Percentiles rank a stretch among this genome's conserved stretches.
These are phyloP conservation scores for Nakazawaea pomicola DNA, from an alignment of 805 yeast species.

Conservation along the genomic window DNA sequence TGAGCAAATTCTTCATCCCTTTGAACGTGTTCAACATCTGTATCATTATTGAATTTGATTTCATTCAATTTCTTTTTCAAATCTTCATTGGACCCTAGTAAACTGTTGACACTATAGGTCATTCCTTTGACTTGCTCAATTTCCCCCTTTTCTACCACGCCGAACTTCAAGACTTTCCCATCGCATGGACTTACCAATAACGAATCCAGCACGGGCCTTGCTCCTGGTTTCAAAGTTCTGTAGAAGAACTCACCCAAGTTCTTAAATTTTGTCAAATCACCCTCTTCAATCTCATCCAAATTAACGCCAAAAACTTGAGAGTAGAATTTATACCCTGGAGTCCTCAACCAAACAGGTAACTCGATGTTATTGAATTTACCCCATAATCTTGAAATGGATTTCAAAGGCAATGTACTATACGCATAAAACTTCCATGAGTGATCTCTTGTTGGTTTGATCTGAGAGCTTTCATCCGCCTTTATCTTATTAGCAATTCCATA, in stretches of 20 bases:
- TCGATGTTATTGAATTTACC: constrained; percentile 81
- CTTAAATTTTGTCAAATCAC: constrained; percentile 65
- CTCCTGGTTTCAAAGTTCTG: constrained; percentile 71
- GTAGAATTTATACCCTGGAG: constrained; percentile 75
- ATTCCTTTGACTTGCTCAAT: constrained; percentile 97
- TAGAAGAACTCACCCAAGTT: constrained; percentile 91
- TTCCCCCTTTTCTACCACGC: constrained; percentile 73
- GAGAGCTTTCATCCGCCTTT: constrained; percentile 25
- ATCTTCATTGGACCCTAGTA: constrained; percentile 57
- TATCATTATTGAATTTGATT: constrained; percentile 38
- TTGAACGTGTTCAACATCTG: constrained; percentile 34
- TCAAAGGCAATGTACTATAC: constrained; percentile 85
- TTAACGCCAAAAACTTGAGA: constrained; percentile 82
- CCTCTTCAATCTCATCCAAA: constrained; percentile 82
- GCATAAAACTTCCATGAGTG: constrained; percentile 88
- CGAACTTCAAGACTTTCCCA: constrained; percentile 84
- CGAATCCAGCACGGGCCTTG: constrained; percentile 67
- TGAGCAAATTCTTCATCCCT: constrained; percentile 74
- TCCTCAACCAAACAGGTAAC: constrained; percentile 84
- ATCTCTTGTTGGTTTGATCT: constrained; percentile 42
- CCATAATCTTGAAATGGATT: constrained; percentile 90
- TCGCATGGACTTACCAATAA: constrained; percentile 88
- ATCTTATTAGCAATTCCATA: constrained; percentile 49
- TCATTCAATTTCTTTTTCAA: constrained; percentile 41
- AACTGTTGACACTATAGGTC: constrained; percentile 84